Percentiles rank a stretch among this genome's conserved stretches.
Evolutionary conservation across 805 yeast species (phyloP).

Genomic region (Metschnikowia hibisci): DNA sequence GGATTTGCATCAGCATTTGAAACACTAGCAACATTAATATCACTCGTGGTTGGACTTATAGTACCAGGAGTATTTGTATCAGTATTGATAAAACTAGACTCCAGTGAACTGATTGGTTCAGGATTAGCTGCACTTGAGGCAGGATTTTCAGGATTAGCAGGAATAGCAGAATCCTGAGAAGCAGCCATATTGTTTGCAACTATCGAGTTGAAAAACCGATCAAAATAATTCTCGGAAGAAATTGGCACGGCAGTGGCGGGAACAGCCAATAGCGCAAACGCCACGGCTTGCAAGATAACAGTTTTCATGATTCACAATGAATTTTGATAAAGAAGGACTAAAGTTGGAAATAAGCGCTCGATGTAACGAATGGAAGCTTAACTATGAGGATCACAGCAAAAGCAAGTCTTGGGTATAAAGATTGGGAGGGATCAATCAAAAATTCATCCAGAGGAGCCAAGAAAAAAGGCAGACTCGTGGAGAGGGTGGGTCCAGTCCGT

Average conservation of each 20-base stretch:
- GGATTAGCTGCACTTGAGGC: not conserved
- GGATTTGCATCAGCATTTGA: too few relatives aligned
- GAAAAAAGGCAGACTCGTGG: too few relatives aligned
- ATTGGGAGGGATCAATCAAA: too few relatives aligned
- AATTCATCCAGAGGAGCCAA: too few relatives aligned
- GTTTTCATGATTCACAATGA: constrained; percentile 6
- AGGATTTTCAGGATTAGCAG: not conserved
- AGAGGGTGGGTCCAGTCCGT: too few relatives aligned
- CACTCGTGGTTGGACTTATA: too few relatives aligned
- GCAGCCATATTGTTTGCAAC: not conserved
- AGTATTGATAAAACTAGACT: too few relatives aligned
- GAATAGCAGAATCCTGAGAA: not conserved
- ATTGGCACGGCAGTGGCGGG: constrained; percentile 9
- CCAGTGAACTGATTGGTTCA: too few relatives aligned
- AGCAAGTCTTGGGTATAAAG: too few relatives aligned
- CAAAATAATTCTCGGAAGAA: not conserved
- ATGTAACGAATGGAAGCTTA: not conserved
- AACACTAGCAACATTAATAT: too few relatives aligned
- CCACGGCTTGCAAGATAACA: constrained; percentile 6
- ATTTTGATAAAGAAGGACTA: constrained; percentile 22
- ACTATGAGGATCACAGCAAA: not conserved
- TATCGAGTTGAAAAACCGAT: not conserved
- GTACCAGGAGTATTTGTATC: too few relatives aligned
- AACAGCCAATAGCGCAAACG: constrained; percentile 7
- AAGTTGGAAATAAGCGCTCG: constrained; percentile 15